Evolutionary conservation across 169 alveolate species (phyloP).

Genomic region (Plasmodium berghei): DNA sequence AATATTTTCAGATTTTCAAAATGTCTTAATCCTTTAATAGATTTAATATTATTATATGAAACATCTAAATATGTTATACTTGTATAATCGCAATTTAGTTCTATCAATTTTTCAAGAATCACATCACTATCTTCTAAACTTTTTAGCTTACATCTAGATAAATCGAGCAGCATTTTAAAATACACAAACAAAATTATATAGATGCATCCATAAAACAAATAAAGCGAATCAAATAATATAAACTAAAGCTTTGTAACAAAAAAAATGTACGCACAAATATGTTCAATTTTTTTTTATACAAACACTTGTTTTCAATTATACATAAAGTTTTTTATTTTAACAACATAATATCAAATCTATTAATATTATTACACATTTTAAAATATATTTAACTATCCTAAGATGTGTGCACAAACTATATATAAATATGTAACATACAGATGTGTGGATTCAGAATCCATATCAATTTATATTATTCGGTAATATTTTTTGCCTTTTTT

Average conservation of each 20-base stretch:
- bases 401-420: no score
- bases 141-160: conserved; percentile 38
- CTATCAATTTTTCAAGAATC: conserved; percentile 51
- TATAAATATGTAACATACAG: no score
- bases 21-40: conserved; percentile 38
- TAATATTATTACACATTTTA: no score
- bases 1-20: conserved; percentile 49
- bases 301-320: not conserved
- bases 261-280: not conserved
- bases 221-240: not conserved
- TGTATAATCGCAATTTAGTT: conserved; percentile 36
- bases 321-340: no score
- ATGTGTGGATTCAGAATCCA: no score
- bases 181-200: not conserved
- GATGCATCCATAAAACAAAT: not conserved
- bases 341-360: not conserved
- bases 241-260: not conserved
- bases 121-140: conserved; percentile 62
- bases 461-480: no score
- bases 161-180: conserved; percentile 42
- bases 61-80: conserved; percentile 64
- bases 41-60: conserved; percentile 25
- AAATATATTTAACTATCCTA: no score
- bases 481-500: no score
- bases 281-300: no score